phyloP scores from a whole-genome alignment of 2,329 filamentous ascomycete species.

The Hymenoscyphus infarciens region DNA sequence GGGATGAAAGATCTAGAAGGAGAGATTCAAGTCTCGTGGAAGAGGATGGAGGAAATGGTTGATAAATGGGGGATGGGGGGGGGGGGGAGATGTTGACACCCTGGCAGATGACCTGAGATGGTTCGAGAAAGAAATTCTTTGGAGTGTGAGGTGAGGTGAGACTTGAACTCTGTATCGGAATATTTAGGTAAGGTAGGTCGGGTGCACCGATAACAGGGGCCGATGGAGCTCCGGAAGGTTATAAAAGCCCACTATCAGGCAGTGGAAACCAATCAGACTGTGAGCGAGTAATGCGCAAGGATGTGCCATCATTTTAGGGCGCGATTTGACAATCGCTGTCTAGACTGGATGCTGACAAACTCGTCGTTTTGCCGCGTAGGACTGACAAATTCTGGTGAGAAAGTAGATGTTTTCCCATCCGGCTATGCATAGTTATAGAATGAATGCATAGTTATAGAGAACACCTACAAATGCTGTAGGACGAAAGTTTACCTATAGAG shows the following conservation, averaged over 20 bases:
- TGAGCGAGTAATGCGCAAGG: too few species aligned
- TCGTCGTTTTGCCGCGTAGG: not conserved
- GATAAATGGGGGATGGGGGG: not conserved
- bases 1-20: not conserved
- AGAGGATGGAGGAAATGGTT: not conserved
- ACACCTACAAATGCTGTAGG: not conserved
- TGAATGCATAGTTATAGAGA: too few species aligned
- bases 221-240: not conserved
- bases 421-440: not conserved
- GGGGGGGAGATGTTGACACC: constrained; percentile 5
- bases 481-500: too few species aligned
- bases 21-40: not conserved
- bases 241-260: not conserved
- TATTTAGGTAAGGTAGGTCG: too few species aligned
- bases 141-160: not conserved
- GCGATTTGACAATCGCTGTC: not conserved
- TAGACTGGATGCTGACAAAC: not conserved
- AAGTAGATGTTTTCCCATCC: not conserved
- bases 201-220: not conserved
- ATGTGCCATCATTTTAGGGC: too few species aligned
- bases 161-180: constrained; percentile 1
- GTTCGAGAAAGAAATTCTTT: constrained; percentile 3
- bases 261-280: too few species aligned
- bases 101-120: not conserved
- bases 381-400: not conserved